A percentile compares a stretch with the other conserved stretches of the same genome.
phyloP scores from a whole-genome alignment of 2,329 filamentous ascomycete species.

The Curvularia eragrostidis region DNA sequence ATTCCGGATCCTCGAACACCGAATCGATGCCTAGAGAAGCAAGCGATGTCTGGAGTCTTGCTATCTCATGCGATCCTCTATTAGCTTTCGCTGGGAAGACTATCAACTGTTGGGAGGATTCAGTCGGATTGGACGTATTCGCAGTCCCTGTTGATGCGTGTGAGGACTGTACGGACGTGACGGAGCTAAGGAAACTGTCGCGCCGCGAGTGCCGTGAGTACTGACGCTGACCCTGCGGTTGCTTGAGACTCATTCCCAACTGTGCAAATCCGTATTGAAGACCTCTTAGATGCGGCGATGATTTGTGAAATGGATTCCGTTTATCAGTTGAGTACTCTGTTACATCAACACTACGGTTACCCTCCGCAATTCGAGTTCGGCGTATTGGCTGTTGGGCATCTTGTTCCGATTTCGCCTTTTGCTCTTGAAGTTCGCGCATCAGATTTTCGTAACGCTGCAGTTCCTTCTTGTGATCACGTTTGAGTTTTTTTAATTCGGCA shows the following conservation, averaged over 20 bases:
- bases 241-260: not conserved
- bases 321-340: slow-evolving; percentile 22
- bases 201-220: not conserved
- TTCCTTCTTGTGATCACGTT: not conserved
- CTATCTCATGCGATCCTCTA: not conserved
- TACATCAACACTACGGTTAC: slow-evolving; percentile 28
- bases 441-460: slow-evolving; percentile 2
- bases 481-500: not conserved
- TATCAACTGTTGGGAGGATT: slow-evolving; percentile 4
- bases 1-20: not conserved
- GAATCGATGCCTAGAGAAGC: slow-evolving; percentile 1
- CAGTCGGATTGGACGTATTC: not conserved
- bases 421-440: slow-evolving; percentile 3
- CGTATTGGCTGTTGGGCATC: slow-evolving; percentile 7
- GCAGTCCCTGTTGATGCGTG: not conserved
- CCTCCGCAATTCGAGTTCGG: slow-evolving; percentile 22
- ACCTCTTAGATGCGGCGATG: not conserved
- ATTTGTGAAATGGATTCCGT: not conserved
- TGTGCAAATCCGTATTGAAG: not conserved
- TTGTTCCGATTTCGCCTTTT: not conserved
- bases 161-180: slow-evolving; percentile 4
- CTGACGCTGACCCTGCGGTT: not conserved
- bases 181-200: slow-evolving; percentile 4
- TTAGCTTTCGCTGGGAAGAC: slow-evolving; percentile 5
- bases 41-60: slow-evolving; percentile 2